phyloP scores from a whole-genome alignment of 1,139 yeast species.

The Chernovozyma aurita region DNA sequence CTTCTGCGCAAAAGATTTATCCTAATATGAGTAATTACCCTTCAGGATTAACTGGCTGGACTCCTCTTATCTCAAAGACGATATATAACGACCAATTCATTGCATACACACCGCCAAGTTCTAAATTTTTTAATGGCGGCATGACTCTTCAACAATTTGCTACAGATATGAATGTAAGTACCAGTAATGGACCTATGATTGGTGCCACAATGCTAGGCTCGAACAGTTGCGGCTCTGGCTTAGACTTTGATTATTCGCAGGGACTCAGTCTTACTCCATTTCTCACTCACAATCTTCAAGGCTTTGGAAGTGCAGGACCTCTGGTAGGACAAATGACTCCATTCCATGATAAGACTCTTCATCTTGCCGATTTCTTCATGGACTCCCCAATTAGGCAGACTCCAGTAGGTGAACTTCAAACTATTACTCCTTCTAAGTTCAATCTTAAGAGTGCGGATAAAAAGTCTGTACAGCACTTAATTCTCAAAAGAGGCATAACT shows the following conservation, averaged over 20 bases:
- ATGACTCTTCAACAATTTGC: constrained; percentile 11
- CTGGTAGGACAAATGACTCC: constrained; percentile 29
- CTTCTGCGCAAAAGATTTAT: constrained; percentile 23
- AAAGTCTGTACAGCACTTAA: constrained; percentile 15
- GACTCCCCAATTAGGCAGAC: constrained; percentile 39
- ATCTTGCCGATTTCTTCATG: constrained; percentile 41
- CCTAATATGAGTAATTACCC: constrained; percentile 8
- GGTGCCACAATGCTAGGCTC: background rate
- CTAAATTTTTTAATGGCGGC: constrained; percentile 18
- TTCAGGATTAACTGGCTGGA: constrained; percentile 36
- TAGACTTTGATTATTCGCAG: constrained; percentile 30
- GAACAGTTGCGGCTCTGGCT: background rate
- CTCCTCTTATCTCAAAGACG: constrained; percentile 40
- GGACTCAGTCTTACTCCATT: constrained; percentile 45
- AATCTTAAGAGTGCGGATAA: constrained; percentile 19
- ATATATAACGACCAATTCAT: constrained; percentile 33
- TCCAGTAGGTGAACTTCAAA: constrained; percentile 32
- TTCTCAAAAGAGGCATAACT: constrained; percentile 31
- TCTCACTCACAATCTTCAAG: constrained; percentile 34
- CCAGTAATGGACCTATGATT: background rate
- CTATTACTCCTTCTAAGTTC: constrained; percentile 44
- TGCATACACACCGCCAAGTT: constrained; percentile 33
- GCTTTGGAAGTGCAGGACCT: constrained; percentile 5
- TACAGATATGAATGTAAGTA: background rate
- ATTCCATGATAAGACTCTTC: constrained; percentile 40